Percentiles rank a stretch among this genome's conserved stretches.
phyloP scores from a whole-genome alignment of 164 flowering plant species.

The Macadamia tetraphylla region DNA sequence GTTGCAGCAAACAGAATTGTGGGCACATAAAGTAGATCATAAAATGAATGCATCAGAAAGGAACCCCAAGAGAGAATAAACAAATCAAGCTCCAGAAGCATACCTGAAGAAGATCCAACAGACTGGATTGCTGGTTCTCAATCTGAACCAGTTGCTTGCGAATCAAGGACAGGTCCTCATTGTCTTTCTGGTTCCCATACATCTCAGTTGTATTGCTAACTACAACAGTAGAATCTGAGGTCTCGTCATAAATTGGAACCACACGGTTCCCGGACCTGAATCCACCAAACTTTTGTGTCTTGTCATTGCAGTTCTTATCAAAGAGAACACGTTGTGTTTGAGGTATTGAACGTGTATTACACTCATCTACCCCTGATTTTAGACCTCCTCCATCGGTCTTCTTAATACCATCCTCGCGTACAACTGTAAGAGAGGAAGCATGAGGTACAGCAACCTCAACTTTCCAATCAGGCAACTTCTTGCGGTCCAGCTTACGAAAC shows the following conservation, averaged over 20 bases:
- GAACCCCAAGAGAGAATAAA: background rate
- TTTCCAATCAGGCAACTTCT: conserved; percentile 48
- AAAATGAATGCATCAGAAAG: background rate
- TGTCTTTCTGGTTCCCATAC: conserved; percentile 34
- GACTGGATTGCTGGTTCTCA: conserved; percentile 79
- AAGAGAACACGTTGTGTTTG: conserved; percentile 47
- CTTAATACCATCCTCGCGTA: conserved; percentile 19
- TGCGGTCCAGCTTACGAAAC: conserved; percentile 39
- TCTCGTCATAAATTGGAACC: conserved; percentile 51
- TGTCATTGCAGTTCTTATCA: conserved; percentile 38
- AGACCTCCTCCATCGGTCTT: conserved; percentile 21
- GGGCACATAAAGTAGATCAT: background rate
- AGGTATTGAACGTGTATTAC: conserved; percentile 22
- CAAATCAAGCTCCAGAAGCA: conserved; percentile 11
- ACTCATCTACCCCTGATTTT: conserved; percentile 27
- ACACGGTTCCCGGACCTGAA: conserved; percentile 58
- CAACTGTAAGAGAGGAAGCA: conserved; percentile 11
- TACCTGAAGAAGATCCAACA: conserved; percentile 86
- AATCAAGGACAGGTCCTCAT: conserved; percentile 65
- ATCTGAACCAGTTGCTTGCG: conserved; percentile 80
- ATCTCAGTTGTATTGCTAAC: conserved; percentile 30
- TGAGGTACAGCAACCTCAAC: conserved; percentile 44
- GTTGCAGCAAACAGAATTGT: background rate
- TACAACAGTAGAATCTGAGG: conserved; percentile 27
- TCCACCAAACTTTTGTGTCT: conserved; percentile 35